phyloP scores from a whole-genome alignment of 176 grass and related monocot species.

The Ensete ventricosum region DNA sequence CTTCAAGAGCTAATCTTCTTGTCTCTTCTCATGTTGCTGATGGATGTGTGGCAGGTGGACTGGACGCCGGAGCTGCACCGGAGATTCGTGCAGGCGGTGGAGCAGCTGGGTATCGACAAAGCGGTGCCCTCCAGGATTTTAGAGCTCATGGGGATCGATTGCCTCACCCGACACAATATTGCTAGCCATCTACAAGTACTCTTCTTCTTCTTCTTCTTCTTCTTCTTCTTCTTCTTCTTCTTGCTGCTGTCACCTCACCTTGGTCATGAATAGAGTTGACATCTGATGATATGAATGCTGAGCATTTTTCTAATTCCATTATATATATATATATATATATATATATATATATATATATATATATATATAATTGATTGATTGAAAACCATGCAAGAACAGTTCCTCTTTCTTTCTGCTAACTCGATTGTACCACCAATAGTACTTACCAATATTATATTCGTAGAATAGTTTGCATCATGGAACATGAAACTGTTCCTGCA shows the following conservation, averaged over 20 bases:
- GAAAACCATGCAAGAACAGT: no score
- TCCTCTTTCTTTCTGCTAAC: no score
- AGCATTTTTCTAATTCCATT: no score
- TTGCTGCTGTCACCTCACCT: neutral
- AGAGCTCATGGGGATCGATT: constrained; percentile 81
- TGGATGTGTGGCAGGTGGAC: constrained; percentile 47
- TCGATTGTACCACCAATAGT: no score
- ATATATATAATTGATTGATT: no score
- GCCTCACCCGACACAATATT: constrained; percentile 84
- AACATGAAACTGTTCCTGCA: no score
- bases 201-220: neutral
- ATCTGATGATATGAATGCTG: no score
- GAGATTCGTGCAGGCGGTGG: constrained; percentile 91
- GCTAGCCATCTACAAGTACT: constrained; percentile 90
- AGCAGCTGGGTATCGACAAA: constrained; percentile 97
- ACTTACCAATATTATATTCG: no score
- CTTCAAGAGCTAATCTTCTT: neutral
- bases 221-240: neutral
- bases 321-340: no score
- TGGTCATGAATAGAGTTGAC: neutral
- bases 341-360: no score
- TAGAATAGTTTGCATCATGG: no score
- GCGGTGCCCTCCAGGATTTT: constrained; percentile 91
- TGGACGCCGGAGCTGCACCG: constrained; percentile 99
- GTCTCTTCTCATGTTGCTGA: no score